A percentile compares a stretch with the other conserved stretches of the same genome.
Evolutionary conservation across 2,329 filamentous ascomycete species (phyloP).

Genomic region (Elsinoe perseae): DNA sequence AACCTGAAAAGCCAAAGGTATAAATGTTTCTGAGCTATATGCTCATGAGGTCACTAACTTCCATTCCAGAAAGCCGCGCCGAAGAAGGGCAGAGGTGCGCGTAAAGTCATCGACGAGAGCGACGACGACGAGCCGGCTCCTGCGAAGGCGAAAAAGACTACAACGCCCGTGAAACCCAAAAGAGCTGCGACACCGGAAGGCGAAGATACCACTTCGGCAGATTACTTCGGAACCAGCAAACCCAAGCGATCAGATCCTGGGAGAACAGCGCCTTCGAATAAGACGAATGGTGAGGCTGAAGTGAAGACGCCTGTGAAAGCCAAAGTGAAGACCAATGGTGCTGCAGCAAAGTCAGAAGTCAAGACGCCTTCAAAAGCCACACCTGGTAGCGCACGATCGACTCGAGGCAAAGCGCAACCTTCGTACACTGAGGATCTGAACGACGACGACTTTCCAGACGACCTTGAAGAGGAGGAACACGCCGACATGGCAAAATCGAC

Average conservation of each 20-base stretch:
- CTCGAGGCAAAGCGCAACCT: slow-evolving; percentile 36
- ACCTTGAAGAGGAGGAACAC: slow-evolving; percentile 54
- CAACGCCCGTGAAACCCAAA: slow-evolving; percentile 52
- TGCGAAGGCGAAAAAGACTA: slow-evolving; percentile 43
- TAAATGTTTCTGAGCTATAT: slow-evolving; percentile 18
- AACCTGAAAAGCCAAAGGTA: slow-evolving; percentile 31
- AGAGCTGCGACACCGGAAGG: slow-evolving; percentile 42
- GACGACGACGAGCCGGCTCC: slow-evolving; percentile 57
- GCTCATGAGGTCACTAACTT: not conserved
- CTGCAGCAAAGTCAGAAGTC: slow-evolving; percentile 24
- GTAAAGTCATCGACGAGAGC: slow-evolving; percentile 73
- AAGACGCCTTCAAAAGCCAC: slow-evolving; percentile 26
- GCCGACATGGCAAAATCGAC: slow-evolving; percentile 68
- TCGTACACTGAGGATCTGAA: slow-evolving; percentile 32
- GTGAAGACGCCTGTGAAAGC: slow-evolving; percentile 31
- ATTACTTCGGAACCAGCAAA: slow-evolving; percentile 54
- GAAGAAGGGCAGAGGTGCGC: slow-evolving; percentile 41
- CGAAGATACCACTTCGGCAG: slow-evolving; percentile 53
- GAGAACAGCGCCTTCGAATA: slow-evolving; percentile 22
- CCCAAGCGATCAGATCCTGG: slow-evolving; percentile 41
- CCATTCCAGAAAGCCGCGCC: slow-evolving; percentile 26
- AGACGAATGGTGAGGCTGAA: slow-evolving; percentile 28
- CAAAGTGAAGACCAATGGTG: slow-evolving; percentile 25
- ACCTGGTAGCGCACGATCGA: slow-evolving; percentile 29
- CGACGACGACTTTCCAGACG: slow-evolving; percentile 31